phyloP scores from a whole-genome alignment of 2,329 filamentous ascomycete species.

The Rutstroemia sydowiana region DNA sequence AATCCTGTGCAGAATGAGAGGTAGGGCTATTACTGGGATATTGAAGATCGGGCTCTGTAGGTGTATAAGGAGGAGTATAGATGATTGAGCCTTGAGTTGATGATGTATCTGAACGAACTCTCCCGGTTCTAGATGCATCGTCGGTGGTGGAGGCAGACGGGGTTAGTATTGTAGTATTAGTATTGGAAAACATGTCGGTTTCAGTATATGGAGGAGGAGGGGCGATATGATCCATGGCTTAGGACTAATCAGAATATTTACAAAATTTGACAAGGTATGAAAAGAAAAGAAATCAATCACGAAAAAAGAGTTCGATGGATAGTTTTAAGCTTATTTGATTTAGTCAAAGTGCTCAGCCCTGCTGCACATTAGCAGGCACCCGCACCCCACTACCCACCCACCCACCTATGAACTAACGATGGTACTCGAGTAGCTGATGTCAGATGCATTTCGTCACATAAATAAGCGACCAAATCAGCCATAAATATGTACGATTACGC shows the following conservation, averaged over 20 bases:
- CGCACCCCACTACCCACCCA: too few species aligned
- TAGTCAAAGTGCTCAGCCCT: too few species aligned
- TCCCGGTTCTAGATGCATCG: slow-evolving; percentile 30
- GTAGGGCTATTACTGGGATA: not conserved
- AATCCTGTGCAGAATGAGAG: slow-evolving; percentile 16
- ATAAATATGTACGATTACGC: slow-evolving; percentile 1
- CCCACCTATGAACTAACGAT: too few species aligned
- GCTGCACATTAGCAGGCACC: too few species aligned
- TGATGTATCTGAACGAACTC: slow-evolving; percentile 16
- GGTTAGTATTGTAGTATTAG: slow-evolving; percentile 24
- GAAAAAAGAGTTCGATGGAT: not conserved
- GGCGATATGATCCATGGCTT: slow-evolving; percentile 21
- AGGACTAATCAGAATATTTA: too few species aligned
- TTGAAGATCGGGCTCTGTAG: slow-evolving; percentile 17
- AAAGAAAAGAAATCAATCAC: not conserved
- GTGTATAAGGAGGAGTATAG: slow-evolving; percentile 24
- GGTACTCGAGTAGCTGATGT: too few species aligned
- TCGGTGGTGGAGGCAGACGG: slow-evolving; percentile 29
- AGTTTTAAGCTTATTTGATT: too few species aligned
- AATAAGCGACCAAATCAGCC: not conserved
- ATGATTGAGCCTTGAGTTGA: slow-evolving; percentile 20
- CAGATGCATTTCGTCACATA: not conserved
- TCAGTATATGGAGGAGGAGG: slow-evolving; percentile 53
- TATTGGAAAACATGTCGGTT: slow-evolving; percentile 46
- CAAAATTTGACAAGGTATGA: too few species aligned